Conservation (phyloP, 1,139 yeast genomes). For the Barnettozyma hawaiiensis region DNA sequence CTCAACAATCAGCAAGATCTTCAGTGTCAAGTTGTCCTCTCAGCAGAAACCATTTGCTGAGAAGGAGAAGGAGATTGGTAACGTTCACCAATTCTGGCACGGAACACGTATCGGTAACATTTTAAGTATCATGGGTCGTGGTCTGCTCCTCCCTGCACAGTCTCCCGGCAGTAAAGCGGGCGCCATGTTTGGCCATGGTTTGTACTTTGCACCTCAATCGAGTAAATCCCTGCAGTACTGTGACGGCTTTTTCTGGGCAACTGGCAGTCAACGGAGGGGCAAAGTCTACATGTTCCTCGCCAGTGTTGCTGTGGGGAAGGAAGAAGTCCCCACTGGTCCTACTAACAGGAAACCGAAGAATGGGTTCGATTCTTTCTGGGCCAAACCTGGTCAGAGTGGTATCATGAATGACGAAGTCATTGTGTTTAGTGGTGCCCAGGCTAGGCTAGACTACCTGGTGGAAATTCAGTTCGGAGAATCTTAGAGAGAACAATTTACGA, state of each 20-base stretch:
- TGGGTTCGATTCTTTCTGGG: slow-evolving; percentile 7
- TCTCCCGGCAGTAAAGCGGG: slow-evolving; percentile 7
- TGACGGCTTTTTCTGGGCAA: slow-evolving; percentile 8
- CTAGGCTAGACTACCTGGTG: slow-evolving; percentile 5
- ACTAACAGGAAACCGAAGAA: slow-evolving; percentile 1
- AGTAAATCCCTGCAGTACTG: slow-evolving; percentile 7
- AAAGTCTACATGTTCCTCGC: slow-evolving; percentile 6
- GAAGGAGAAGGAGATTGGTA: slow-evolving; percentile 2
- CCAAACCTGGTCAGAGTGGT: slow-evolving; percentile 3
- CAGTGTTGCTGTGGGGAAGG: slow-evolving; percentile 5
- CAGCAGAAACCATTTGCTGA: slow-evolving; percentile 5
- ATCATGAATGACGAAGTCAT: slow-evolving; percentile 6
- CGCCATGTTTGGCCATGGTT: slow-evolving; percentile 8
- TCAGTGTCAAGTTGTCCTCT: slow-evolving; percentile 2
- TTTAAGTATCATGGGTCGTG: slow-evolving; percentile 4
- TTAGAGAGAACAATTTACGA: no score
- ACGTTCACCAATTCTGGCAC: slow-evolving; percentile 8
- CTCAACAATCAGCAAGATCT: background rate
- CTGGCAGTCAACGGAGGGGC: background rate
- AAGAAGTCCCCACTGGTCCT: slow-evolving; percentile 4
- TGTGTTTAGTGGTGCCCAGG: slow-evolving; percentile 7
- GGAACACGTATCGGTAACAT: slow-evolving; percentile 8
- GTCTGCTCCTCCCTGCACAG: slow-evolving; percentile 4
- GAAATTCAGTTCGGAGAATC: slow-evolving; percentile 2
- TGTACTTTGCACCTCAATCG: slow-evolving; percentile 8